Evolutionary conservation across 371 early-diverging fungal genomes (phyloP), one percentile per base, ranked within the genome.

Genomic region (Apophysomyces variabilis): DNA sequence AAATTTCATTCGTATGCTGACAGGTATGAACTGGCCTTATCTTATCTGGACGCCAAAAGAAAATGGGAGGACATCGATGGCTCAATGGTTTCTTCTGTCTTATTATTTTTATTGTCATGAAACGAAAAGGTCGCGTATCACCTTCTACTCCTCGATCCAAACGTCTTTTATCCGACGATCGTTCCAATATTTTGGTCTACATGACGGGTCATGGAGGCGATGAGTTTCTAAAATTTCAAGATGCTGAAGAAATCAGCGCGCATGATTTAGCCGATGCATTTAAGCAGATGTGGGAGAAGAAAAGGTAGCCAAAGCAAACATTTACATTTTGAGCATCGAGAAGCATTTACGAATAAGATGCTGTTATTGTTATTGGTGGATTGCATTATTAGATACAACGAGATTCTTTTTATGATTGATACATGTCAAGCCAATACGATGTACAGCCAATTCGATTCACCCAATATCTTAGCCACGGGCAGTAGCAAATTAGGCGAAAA

Each of bases 191-290:
- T 12, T 77, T 98, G 32, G 92, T 99, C 5, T 99, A 93, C 71
- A 95, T 99, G 95, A 97, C 99, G 3, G 99, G 99, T 0, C 98
- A 99, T 73, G 99, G 99, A 37, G 99, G 99, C 38, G 96, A 97
- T 69, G 97, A 96, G 66, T 97, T 99, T 70, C 75, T 98, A 57
- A 98, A 98, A 78, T 97, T 98, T 73, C 99, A 97, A 75, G 99
- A 98, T 77, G 89, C 92, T 18, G 96, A 98, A 73, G 99, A 98
- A 76, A 92, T 98, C 60, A 91, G 93, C 62, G 90, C 93, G 21
- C 90, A 93, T 59, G 98, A 97, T 78, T 76, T 98, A 46, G 97
- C 95, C 6, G 96, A 97, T 74, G 93, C 99, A 16, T 94, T 99
- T 67, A 89, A 92, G 59, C 98, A 97, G 74, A 97, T 99, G 99